Evolutionary conservation across 2,329 filamentous ascomycete genomes (phyloP).

Genomic region (Aspergillus spinulosporus): DNA sequence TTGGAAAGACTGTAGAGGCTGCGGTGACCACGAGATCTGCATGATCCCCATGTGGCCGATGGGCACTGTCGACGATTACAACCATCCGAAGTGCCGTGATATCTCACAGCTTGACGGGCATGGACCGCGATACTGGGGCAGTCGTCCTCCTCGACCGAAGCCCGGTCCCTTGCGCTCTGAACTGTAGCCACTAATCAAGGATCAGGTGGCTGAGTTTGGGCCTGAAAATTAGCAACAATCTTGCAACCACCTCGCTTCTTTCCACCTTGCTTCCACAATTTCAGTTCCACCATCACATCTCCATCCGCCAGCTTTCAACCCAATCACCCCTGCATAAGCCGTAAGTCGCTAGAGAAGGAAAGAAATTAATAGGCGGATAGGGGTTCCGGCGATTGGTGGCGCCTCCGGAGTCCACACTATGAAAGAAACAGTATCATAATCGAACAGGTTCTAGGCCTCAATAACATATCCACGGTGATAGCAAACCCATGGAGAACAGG

Average conservation of each 20-base stretch:
- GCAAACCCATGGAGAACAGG: background rate
- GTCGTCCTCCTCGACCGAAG: slow-evolving; percentile 9
- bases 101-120: slow-evolving; percentile 22
- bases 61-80: slow-evolving; percentile 57
- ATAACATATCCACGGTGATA: background rate
- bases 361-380: background rate
- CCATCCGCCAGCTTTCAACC: background rate
- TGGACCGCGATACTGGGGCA: slow-evolving; percentile 33
- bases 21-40: slow-evolving; percentile 57
- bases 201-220: too few relatives aligned
- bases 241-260: background rate
- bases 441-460: background rate
- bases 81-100: slow-evolving; percentile 48
- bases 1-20: slow-evolving; percentile 60
- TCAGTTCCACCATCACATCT: background rate
- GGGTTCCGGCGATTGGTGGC: background rate
- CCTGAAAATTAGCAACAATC: background rate
- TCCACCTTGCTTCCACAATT: too few relatives aligned
- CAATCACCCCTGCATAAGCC: slow-evolving; percentile 2
- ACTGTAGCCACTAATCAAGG: background rate
- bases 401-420: background rate
- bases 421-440: background rate
- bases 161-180: slow-evolving; percentile 2
- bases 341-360: background rate
- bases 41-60: slow-evolving; percentile 66